A percentile compares a stretch with the other conserved stretches of the same genome.
Evolutionary conservation across 768 basidiomycete genomes (phyloP).

Genomic region (Boletus sp.): DNA sequence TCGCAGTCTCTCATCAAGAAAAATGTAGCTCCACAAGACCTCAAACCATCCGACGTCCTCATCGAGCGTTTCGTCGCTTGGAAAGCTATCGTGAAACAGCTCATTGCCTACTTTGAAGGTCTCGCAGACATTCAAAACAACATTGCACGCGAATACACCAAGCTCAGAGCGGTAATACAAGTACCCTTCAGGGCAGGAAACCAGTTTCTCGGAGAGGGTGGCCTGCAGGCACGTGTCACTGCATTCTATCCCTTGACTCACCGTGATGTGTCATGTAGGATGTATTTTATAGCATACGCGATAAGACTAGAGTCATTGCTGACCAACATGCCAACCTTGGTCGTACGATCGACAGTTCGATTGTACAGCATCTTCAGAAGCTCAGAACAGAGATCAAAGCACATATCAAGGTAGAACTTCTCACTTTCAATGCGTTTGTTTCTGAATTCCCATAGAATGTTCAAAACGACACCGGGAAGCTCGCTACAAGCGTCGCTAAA

Average conservation of each 20-base stretch:
- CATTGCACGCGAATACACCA: slow-evolving; percentile 87
- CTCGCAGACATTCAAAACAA: slow-evolving; percentile 85
- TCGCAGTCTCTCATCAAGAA: slow-evolving; percentile 91
- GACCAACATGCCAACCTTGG: slow-evolving; percentile 97
- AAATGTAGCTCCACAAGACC: slow-evolving; percentile 85
- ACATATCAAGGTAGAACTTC: slow-evolving; percentile 74
- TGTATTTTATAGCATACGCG: slow-evolving; percentile 87
- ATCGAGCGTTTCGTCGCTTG: slow-evolving; percentile 93
- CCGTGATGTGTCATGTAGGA: slow-evolving; percentile 47
- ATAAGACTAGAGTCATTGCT: slow-evolving; percentile 89
- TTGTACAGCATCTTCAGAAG: slow-evolving; percentile 97
- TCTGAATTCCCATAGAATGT: slow-evolving; percentile 56
- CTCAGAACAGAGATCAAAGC: slow-evolving; percentile 94
- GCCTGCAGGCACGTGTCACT: slow-evolving; percentile 62
- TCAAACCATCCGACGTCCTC: slow-evolving; percentile 91
- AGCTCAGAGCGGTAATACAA: slow-evolving; percentile 93
- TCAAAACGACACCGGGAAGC: slow-evolving; percentile 92
- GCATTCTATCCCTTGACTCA: neutral
- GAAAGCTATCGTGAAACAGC: slow-evolving; percentile 96
- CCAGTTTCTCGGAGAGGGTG: slow-evolving; percentile 98
- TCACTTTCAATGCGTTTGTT: neutral
- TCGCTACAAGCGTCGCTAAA: slow-evolving; percentile 86
- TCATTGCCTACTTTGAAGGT: slow-evolving; percentile 81
- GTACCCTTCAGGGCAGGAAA: slow-evolving; percentile 94
- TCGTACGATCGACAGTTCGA: slow-evolving; percentile 92